phyloP scores from a whole-genome alignment of 176 grass and related monocot genomes.

The Triticum dicoccoides region DNA sequence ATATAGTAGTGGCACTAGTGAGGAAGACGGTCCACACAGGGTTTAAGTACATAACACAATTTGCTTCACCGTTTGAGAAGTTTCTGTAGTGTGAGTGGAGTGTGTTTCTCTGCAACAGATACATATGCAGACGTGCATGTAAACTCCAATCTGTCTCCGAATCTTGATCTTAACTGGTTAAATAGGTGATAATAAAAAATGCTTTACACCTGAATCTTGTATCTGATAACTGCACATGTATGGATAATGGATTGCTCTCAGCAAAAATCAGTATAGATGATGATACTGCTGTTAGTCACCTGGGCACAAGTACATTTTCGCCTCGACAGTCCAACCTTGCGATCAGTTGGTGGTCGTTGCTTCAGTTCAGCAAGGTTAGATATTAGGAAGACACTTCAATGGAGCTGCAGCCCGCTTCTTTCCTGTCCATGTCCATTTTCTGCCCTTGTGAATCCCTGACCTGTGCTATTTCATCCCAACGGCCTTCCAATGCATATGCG shows the following conservation, averaged over 20 bases:
- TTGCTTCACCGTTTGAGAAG: not conserved
- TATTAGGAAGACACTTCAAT: constrained; percentile 21
- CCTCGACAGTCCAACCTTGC: not conserved
- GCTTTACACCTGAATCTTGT: not conserved
- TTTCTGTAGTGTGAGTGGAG: constrained; percentile 1
- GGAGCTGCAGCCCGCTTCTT: constrained; percentile 50
- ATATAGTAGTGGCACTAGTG: constrained; percentile 41
- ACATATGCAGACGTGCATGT: not conserved
- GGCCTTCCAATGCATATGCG: constrained; percentile 43
- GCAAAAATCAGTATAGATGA: constrained; percentile 10
- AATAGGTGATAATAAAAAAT: not conserved
- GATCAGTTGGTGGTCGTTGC: not conserved
- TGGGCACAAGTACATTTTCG: not conserved
- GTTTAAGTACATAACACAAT: not conserved
- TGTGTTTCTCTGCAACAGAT: constrained; percentile 10
- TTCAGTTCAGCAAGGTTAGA: not conserved
- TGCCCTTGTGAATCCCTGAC: constrained; percentile 28
- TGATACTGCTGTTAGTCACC: not conserved
- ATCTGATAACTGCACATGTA: constrained; percentile 16
- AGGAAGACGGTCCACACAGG: constrained; percentile 4
- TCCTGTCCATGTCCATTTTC: constrained; percentile 30
- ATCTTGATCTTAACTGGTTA: not conserved
- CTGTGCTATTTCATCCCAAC: constrained; percentile 38
- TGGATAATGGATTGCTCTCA: not conserved
- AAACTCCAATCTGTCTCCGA: constrained; percentile 5